Percentiles rank a stretch among this genome's conserved stretches.
Conservation (phyloP, 164 flowering plant genomes). For the Stephania yunnanensis region DNA sequence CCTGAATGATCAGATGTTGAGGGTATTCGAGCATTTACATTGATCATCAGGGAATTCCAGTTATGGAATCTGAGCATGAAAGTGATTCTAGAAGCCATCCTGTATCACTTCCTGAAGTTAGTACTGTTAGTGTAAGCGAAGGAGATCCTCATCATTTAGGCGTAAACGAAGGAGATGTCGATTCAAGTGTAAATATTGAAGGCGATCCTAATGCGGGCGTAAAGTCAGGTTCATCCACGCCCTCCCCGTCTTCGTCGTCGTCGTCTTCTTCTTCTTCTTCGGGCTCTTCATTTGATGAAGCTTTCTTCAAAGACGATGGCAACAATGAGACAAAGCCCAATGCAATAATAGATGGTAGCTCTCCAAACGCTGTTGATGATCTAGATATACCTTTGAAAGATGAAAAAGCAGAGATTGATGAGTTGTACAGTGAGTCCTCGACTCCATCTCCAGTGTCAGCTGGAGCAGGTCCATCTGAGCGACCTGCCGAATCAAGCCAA, state of each 20-base stretch:
- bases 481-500: conserved; percentile 12
- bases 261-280: conserved; percentile 38
- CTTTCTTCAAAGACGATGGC: conserved; percentile 22
- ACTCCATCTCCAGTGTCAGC: conserved; percentile 7
- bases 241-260: conserved; percentile 9
- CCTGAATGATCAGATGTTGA: conserved; percentile 6
- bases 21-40: background rate
- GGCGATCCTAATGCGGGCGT: conserved; percentile 13
- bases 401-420: background rate
- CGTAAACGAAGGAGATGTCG: conserved; percentile 17
- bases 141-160: conserved; percentile 12
- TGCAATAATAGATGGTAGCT: background rate
- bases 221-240: conserved; percentile 15
- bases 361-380: conserved; percentile 7
- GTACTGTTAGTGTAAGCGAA: conserved; percentile 17
- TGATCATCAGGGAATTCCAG: conserved; percentile 17
- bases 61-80: conserved; percentile 32
- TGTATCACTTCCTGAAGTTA: conserved; percentile 2
- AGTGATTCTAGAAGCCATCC: conserved; percentile 18
- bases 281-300: conserved; percentile 24
- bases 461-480: conserved; percentile 6
- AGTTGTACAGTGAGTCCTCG: conserved; percentile 8
- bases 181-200: conserved; percentile 13
- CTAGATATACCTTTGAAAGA: conserved; percentile 9
- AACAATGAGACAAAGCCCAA: background rate